A percentile compares a stretch with the other conserved stretches of the same genome.
Conservation (phyloP, 305 asterid genomes). For the Fraxinus greggii region DNA sequence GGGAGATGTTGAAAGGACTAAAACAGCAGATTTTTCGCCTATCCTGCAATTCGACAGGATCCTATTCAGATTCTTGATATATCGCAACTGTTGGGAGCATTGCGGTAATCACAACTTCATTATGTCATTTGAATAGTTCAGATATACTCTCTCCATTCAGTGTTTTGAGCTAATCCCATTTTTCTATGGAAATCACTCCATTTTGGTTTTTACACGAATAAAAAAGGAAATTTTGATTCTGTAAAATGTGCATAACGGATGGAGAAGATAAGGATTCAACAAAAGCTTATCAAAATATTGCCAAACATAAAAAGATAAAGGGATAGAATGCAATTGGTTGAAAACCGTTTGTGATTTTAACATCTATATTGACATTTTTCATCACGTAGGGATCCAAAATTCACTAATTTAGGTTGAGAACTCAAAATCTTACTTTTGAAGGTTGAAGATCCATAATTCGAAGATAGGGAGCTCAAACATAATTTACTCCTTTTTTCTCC, state of each 20-base stretch:
- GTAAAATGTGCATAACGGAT: not conserved
- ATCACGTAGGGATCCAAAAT: not conserved
- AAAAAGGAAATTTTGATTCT: not conserved
- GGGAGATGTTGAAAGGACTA: conserved; percentile 60
- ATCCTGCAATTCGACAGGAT: conserved; percentile 91
- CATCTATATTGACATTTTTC: not conserved
- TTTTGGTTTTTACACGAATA: not conserved
- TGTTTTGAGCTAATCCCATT: conserved; percentile 29
- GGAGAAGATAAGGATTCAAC: not conserved
- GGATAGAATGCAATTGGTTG: not conserved
- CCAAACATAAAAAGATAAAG: not conserved
- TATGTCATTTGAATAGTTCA: not conserved
- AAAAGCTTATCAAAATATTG: not conserved
- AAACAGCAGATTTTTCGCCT: conserved; percentile 64
- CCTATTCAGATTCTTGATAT: conserved; percentile 89
- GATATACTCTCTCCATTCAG: conserved; percentile 21
- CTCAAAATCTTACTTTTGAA: not conserved
- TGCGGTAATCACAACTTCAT: conserved; percentile 70
- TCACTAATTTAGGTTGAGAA: not conserved
- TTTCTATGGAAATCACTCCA: not conserved
- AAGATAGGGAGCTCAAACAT: not conserved
- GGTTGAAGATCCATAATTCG: not conserved
- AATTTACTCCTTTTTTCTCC: not conserved
- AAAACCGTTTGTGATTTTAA: not conserved
- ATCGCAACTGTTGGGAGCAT: conserved; percentile 64